phyloP scores from a whole-genome alignment of 345 rosid genomes.

The Cochlearia excelsa region DNA sequence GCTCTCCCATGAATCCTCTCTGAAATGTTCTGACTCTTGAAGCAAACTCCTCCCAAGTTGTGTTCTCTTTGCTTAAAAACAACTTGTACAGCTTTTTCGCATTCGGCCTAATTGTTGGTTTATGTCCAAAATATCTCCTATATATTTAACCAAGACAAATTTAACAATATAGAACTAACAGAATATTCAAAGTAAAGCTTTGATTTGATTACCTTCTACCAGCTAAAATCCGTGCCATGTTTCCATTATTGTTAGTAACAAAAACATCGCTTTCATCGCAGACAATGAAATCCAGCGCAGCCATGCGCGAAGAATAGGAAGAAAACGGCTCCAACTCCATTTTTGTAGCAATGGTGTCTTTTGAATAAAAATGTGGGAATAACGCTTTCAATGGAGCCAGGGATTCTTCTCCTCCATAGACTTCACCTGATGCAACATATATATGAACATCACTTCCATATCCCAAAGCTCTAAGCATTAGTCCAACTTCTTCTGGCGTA shows the following conservation, averaged over 20 bases:
- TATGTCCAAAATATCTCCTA: constrained; percentile 94
- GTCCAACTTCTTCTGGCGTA: constrained; percentile 93
- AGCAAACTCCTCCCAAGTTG: constrained; percentile 88
- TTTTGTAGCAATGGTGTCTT: constrained; percentile 77
- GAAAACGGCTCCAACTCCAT: constrained; percentile 73
- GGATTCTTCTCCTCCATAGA: constrained; percentile 81
- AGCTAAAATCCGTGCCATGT: constrained; percentile 92
- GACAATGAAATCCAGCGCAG: constrained; percentile 93
- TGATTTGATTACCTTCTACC: constrained; percentile 70
- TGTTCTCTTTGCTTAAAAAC: constrained; percentile 59
- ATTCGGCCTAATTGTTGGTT: constrained; percentile 92
- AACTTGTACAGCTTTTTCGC: constrained; percentile 76
- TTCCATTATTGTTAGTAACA: constrained; percentile 95
- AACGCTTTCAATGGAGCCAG: constrained; percentile 77
- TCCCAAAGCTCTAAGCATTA: constrained; percentile 94
- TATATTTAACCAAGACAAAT: not conserved
- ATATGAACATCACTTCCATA: constrained; percentile 87
- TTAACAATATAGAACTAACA: not conserved
- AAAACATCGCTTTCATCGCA: constrained; percentile 96
- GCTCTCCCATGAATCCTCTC: constrained; percentile 95
- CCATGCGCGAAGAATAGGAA: constrained; percentile 92
- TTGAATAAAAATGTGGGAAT: constrained; percentile 82
- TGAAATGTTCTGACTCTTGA: constrained; percentile 68
- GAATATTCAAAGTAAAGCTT: constrained; percentile 5
- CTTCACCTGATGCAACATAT: constrained; percentile 98